Evolutionary conservation across 352 stramenopile species (phyloP), one percentile per base, ranked within the genome.

Genomic region (Elongisporangium prolatum): DNA sequence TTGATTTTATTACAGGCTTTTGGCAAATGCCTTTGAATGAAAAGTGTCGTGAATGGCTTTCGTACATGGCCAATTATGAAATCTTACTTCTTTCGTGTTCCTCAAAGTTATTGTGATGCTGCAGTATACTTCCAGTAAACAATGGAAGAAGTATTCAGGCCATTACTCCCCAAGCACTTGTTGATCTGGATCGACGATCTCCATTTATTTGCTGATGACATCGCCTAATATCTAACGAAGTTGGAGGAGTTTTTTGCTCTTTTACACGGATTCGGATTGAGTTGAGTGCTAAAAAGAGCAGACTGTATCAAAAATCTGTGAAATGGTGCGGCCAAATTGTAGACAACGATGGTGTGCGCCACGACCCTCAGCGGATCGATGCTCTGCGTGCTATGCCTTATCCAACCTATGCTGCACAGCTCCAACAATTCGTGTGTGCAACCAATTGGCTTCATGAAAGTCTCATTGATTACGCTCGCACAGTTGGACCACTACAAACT

Each of bases 141-240:
- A 21, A 57, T 69, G 50, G 52, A 65, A 24, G n/a, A 56, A 20
- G 64, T 51, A 34, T 59, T 68, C 28, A 49, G n/a, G n/a, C 50
- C 37, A 16, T 25, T 66, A 21, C 47, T 67, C 4, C 54, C 64
- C 53, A 53, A 67, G 16, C n/a, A 60, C 18, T 25, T 74, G 13
- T n/a, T 80, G 13, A 53, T 68, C 1, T 80, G 67, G 57, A 71
- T 75, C 21, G 66, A 75, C 20, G 58, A 75, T 40, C 20, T 80
- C 2, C 51, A 77, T 6, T 18, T 77, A 13, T 70, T 66, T 40
- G 61, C 63, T 18, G 34, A 49, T 0, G 48, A 67, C 28, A 57
- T 68, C 8, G 61, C 64, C 9, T 65, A 28, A 9, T 75, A 69
- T 24, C 14, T 73, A 1, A 21, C 50, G 0, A 67, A 67, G 17